These are phyloP conservation scores for Clavispora vitiphila DNA, from an alignment of 805 yeast genomes.

Conservation along the genomic window DNA sequence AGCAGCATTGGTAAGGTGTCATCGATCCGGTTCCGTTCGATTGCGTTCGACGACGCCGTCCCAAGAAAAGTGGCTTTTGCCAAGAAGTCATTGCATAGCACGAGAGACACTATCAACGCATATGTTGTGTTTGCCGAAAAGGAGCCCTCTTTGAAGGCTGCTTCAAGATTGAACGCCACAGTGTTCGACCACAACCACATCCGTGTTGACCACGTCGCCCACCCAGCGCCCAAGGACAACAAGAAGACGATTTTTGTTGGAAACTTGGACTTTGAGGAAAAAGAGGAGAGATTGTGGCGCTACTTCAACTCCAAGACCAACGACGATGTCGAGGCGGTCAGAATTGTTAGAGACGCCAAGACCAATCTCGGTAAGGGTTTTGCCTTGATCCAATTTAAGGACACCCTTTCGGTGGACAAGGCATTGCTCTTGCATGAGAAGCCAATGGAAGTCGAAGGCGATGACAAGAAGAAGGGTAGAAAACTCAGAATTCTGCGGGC, in stretches of 20 bases:
- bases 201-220: slow-evolving; percentile 89
- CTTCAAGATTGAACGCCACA: slow-evolving; percentile 55
- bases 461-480: slow-evolving; percentile 37
- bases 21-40: slow-evolving; percentile 86
- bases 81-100: slow-evolving; percentile 67
- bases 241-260: slow-evolving; percentile 88
- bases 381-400: slow-evolving; percentile 89
- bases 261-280: slow-evolving; percentile 86
- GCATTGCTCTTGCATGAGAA: slow-evolving; percentile 76
- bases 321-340: slow-evolving; percentile 73
- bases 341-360: slow-evolving; percentile 86
- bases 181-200: slow-evolving; percentile 70
- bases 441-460: slow-evolving; percentile 28
- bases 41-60: slow-evolving; percentile 78
- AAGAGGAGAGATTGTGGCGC: slow-evolving; percentile 84
- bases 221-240: slow-evolving; percentile 82
- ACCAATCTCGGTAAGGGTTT: slow-evolving; percentile 97
- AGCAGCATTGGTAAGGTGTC: slow-evolving; percentile 49
- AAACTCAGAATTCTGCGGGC: slow-evolving; percentile 71
- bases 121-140: slow-evolving; percentile 73
- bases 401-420: slow-evolving; percentile 65
- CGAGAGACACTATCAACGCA: slow-evolving; percentile 80
- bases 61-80: slow-evolving; percentile 92
- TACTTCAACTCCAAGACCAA: slow-evolving; percentile 52
- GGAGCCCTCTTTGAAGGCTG: slow-evolving; percentile 42